Percentiles rank a stretch among this genome's conserved stretches.
These are phyloP conservation scores for Glomus cerebriforme DNA, from an alignment of 192 early-diverging fungal species.

Conservation along the genomic window DNA sequence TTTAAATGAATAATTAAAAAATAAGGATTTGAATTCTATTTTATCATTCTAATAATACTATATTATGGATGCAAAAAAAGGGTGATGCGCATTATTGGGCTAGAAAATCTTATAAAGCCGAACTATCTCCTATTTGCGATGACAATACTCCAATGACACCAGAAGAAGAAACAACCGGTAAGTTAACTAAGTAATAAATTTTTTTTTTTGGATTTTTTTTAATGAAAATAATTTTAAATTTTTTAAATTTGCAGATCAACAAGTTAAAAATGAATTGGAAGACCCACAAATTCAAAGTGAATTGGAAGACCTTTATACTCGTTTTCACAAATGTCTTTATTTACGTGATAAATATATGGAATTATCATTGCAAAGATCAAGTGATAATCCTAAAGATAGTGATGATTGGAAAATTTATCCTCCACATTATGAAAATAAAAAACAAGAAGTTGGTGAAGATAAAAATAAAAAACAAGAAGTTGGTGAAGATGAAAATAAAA, in stretches of 20 bases:
- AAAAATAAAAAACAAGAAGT: too few species aligned
- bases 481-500: slow-evolving; percentile 43
- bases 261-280: slow-evolving; percentile 37
- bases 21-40: too few species aligned
- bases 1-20: too few species aligned
- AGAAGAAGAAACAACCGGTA: neutral
- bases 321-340: slow-evolving; percentile 71
- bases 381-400: slow-evolving; percentile 84
- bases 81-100: slow-evolving; percentile 29
- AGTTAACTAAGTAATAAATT: neutral
- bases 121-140: neutral
- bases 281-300: slow-evolving; percentile 39
- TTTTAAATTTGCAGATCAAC: neutral
- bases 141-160: neutral
- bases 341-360: slow-evolving; percentile 87
- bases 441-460: slow-evolving; percentile 42
- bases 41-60: too few species aligned
- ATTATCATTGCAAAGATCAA: slow-evolving; percentile 64
- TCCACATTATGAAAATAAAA: slow-evolving; percentile 33
- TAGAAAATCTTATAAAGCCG: neutral
- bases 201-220: too few species aligned
- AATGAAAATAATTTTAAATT: neutral
- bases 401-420: slow-evolving; percentile 86
- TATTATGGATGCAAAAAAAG: neutral
- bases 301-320: slow-evolving; percentile 59